Conservation (phyloP, 2,329 filamentous ascomycete genomes). For the Claviceps fusiformis region DNA sequence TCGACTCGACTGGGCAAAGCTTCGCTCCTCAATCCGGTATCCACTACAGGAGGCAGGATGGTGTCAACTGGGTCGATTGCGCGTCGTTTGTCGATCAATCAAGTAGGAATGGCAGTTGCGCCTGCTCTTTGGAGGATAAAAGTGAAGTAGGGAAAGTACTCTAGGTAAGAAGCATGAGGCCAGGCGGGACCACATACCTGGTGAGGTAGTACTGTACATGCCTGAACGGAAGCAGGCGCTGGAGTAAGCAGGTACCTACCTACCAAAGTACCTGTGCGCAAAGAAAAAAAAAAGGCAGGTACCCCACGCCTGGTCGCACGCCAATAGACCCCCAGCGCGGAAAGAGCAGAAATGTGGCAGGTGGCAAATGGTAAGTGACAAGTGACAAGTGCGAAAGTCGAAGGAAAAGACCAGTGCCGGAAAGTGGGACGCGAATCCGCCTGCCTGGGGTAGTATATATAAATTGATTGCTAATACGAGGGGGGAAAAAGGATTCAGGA, state of each 20-base stretch:
- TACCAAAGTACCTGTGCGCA: too few species aligned
- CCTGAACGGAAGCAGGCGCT: too few species aligned
- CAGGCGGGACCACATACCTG: too few species aligned
- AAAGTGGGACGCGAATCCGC: background rate
- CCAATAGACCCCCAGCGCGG: background rate
- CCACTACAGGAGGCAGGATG: background rate
- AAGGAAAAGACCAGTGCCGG: background rate
- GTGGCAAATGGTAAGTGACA: too few species aligned
- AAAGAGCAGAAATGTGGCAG: background rate
- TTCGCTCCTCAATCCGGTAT: background rate
- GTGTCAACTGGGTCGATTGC: background rate
- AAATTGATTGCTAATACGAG: background rate
- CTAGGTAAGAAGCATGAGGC: too few species aligned
- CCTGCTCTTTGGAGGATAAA: background rate
- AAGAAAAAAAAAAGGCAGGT: too few species aligned
- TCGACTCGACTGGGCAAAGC: background rate
- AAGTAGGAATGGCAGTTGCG: background rate
- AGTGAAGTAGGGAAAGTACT: too few species aligned
- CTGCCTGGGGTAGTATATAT: background rate
- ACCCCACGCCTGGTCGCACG: too few species aligned
- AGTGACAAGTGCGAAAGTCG: background rate
- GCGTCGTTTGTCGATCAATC: background rate
- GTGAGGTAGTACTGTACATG: too few species aligned
- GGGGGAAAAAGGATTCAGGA: background rate
- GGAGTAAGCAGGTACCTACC: too few species aligned